phyloP scores from a whole-genome alignment of 345 rosid genomes.

The Laguncularia racemosa region DNA sequence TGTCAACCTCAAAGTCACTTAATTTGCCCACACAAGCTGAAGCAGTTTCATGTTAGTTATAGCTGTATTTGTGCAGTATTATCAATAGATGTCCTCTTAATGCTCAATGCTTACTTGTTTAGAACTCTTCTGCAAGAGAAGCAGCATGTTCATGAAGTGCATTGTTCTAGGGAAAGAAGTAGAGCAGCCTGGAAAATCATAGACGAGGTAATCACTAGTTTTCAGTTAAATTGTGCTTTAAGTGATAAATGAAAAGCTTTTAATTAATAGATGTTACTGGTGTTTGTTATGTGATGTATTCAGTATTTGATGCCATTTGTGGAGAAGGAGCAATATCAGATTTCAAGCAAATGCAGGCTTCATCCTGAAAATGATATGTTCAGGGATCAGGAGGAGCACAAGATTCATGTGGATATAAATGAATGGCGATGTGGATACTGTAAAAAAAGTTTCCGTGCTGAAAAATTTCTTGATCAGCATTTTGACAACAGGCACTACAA shows the following conservation, averaged over 20 bases:
- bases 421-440: slow-evolving; percentile 97
- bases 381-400: slow-evolving; percentile 86
- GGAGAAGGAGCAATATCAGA: slow-evolving; percentile 52
- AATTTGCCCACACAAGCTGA: not conserved
- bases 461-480: slow-evolving; percentile 78
- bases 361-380: slow-evolving; percentile 75
- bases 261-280: no score
- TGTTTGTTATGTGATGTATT: slow-evolving; percentile 8
- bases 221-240: not conserved
- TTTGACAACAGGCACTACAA: slow-evolving; percentile 67
- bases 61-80: not conserved
- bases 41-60: not conserved
- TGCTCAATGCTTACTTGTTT: slow-evolving; percentile 6
- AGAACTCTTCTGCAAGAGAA: slow-evolving; percentile 31
- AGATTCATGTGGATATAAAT: slow-evolving; percentile 58
- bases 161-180: slow-evolving; percentile 91
- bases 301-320: slow-evolving; percentile 90
- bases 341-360: slow-evolving; percentile 63
- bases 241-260: no score
- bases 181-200: slow-evolving; percentile 74
- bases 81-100: not conserved
- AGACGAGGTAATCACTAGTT: slow-evolving; percentile 49
- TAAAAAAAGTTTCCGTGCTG: slow-evolving; percentile 84
- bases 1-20: not conserved
- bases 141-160: slow-evolving; percentile 43